Evolutionary conservation across 2,329 filamentous ascomycete genomes (phyloP), one percentile per base, ranked within the genome.

Genomic region (Samsoniella hepiali): DNA sequence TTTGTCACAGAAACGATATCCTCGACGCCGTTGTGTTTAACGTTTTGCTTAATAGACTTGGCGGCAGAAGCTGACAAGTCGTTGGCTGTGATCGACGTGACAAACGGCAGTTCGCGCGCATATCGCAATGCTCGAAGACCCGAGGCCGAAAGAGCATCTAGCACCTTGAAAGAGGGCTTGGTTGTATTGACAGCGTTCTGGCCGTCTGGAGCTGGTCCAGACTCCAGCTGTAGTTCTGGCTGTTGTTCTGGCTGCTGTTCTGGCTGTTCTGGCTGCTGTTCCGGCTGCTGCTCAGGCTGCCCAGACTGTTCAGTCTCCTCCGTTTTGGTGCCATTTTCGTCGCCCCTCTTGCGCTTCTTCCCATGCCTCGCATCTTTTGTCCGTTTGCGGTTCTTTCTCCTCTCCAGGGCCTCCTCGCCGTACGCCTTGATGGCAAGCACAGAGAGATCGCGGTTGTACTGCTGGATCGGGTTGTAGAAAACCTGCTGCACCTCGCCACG

Each of bases 381-480:
- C 10, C 59, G 45, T 15, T 47, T 53, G 36, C 53, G 53, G 50
- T 15, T 38, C 34, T 75, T 76, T 64, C 77, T 79, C 69, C 76
- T 79, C 40, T 82, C 77, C 22, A 87, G 68, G 42, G 69, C 72
- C 38, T 91, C 87, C 68, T 95, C 88, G 1, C 91, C 91, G 74
- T 94, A 97, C 0, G 91, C 90, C 72, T 91, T 91, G 75, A 99
- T 97, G 1, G 92, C 92, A 15, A 99, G 83, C 32, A 97, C 91
- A 65, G 92, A 97, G 68, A 99, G 78, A 73, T 99, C 95, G 54
- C 96, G 90, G 76, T 99, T 99, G 82, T 98, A 99, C 74, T 99
- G 95, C 74, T 99, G 95, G 62, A 99, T 97, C 0, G 95, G 94
- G 70, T 99, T 99, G 83, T 99, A 99, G 73, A 99, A 99, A 63